Base-by-base conservation (phyloP, 352 stramenopile species). In the Globisporangium cystogenes region DNA sequence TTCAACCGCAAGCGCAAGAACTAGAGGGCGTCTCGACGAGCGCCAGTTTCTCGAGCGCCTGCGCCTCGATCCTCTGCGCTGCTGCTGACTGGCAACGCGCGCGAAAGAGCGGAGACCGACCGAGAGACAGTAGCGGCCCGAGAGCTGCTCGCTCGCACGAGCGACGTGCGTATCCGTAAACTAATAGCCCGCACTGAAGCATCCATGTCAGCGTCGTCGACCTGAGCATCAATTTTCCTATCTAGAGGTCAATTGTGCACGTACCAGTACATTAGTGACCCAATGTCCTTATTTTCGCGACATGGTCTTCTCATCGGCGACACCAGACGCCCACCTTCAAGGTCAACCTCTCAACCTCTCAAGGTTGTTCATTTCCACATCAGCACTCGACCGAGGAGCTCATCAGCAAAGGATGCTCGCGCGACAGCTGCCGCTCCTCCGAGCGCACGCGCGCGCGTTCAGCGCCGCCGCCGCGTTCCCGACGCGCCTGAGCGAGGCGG, bases 1-100 rank as follows among this genome's bases (percentile, higher is more conserved):
- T 91, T 88, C 62, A 88, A 87, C 64, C 80, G 80, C 66, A 86
- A 87, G 64, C 75, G 69, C 64, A 92, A 86, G 67, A 85, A 83
- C 59, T 86, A 81, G 60, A 36, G 35, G 33, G 36, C 35, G 36
- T 18, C 20, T n/a, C 41, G 31, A 29, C 31, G 5, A 47, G 33
- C 6, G 52, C 33, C 15, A 18, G 1, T 21, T 23, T 16, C 18
- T 24, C 6, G 24, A 40, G 21, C 21, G 12, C n/a, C n/a, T 5
- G 44, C 42, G 36, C n/a, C 14, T 44, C 27, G n/a, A 50, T 62
- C 26, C 54, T 43, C 53, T 29, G 29, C 27, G 27, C 10, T 31
- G 27, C 27, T 31, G 27, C 6, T 31, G 27, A 11, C 10, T 31
- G 27, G 7, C 10, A 31, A 31, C 7, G 27, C 27, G 37, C 37